Conservation (phyloP, 1,284 basidiomycete genomes). For the Sporisorium exsertum region DNA sequence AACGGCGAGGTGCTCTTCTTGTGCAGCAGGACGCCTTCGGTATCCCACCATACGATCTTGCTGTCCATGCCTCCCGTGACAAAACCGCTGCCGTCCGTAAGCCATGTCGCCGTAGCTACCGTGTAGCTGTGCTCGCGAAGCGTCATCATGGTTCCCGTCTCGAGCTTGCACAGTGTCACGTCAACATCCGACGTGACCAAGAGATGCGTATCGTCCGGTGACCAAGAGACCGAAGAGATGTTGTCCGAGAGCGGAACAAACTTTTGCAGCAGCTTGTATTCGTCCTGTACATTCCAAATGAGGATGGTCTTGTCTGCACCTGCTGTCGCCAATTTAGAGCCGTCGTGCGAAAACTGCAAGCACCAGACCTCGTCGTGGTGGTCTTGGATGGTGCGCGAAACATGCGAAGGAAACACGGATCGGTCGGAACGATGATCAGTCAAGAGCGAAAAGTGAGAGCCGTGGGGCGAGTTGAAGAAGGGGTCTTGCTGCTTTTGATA, state of each 20-base stretch:
- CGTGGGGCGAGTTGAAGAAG: constrained; percentile 59
- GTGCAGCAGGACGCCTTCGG: constrained; percentile 77
- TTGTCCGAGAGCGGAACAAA: constrained; percentile 51
- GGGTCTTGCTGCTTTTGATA: constrained; percentile 74
- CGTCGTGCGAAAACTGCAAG: constrained; percentile 92
- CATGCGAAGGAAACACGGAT: constrained; percentile 82
- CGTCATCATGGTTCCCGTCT: constrained; percentile 20
- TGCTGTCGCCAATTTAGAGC: constrained; percentile 84
- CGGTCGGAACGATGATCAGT: constrained; percentile 85
- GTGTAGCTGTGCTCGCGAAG: constrained; percentile 82
- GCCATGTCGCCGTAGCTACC: constrained; percentile 87
- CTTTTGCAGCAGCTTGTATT: constrained; percentile 45
- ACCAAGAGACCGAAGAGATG: constrained; percentile 73
- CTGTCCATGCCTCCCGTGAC: constrained; percentile 90
- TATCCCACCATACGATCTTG: constrained; percentile 82
- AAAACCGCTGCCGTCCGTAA: constrained; percentile 88
- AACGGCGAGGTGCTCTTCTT: constrained; percentile 81
- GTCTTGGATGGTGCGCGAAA: constrained; percentile 76
- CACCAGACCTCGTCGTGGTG: constrained; percentile 96
- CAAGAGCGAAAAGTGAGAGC: constrained; percentile 81
- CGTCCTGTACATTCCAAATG: constrained; percentile 76
- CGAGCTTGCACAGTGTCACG: constrained; percentile 53
- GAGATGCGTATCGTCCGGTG: constrained; percentile 55
- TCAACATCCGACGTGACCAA: constrained; percentile 55
- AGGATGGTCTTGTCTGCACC: constrained; percentile 88